A percentile compares a stretch with the other conserved stretches of the same genome.
Evolutionary conservation across 2,329 filamentous ascomycete genomes (phyloP).

Genomic region (Penicillium sp.): DNA sequence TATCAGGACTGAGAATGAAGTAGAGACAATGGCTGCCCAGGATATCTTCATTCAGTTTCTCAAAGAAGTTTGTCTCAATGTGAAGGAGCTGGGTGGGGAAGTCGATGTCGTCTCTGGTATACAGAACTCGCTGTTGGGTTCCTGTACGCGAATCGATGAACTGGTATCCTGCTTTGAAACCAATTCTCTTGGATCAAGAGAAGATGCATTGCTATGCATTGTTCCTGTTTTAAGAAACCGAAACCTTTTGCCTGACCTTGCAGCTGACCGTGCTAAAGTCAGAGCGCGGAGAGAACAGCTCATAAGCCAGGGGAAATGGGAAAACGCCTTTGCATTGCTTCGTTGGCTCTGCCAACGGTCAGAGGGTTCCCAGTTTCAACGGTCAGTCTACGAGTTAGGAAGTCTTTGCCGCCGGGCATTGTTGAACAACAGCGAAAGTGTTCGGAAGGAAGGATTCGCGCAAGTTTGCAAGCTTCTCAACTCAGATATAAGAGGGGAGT

Average conservation of each 20-base stretch:
- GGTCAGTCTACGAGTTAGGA: constrained; percentile 25
- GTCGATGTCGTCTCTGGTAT: constrained; percentile 16
- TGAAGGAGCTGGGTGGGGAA: constrained; percentile 15
- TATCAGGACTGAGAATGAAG: constrained; percentile 21
- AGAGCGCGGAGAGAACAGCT: constrained; percentile 7
- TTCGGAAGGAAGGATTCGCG: constrained; percentile 12
- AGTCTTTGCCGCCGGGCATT: constrained; percentile 28
- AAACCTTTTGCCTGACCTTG: constrained; percentile 22
- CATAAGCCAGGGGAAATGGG: constrained; percentile 18
- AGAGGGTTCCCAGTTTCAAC: constrained; percentile 22
- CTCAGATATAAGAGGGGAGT: constrained; percentile 12
- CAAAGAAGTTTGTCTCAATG: constrained; percentile 8
- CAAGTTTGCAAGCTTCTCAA: constrained; percentile 4
- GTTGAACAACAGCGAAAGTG: constrained; percentile 3
- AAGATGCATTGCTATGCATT: constrained; percentile 35
- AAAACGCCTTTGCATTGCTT: constrained; percentile 17
- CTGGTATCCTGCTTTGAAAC: constrained; percentile 26
- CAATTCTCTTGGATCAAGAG: constrained; percentile 23
- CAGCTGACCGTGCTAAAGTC: constrained; percentile 16
- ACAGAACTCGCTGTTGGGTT: constrained; percentile 13
- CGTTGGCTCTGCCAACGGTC: constrained; percentile 29
- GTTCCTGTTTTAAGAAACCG: constrained; percentile 23
- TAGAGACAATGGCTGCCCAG: constrained; percentile 32
- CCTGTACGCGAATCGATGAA: constrained; percentile 24
- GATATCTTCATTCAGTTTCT: constrained; percentile 35